Evolutionary conservation across 1,284 basidiomycete genomes (phyloP).

Genomic region (Pseudozyma hubeiensis): DNA sequence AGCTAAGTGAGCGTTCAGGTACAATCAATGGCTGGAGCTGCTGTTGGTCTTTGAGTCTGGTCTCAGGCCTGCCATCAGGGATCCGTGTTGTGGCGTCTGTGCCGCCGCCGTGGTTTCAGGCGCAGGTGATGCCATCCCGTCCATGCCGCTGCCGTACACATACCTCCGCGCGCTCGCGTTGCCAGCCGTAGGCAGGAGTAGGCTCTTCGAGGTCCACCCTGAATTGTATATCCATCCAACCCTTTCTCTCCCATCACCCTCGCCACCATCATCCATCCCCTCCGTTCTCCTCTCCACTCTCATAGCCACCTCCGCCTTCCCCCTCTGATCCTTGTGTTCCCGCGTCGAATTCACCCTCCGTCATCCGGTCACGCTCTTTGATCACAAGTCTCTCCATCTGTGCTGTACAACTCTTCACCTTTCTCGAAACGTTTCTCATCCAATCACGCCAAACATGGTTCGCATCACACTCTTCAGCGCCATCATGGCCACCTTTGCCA

Average conservation of each 20-base stretch:
- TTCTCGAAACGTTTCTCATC: neutral
- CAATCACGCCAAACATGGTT: conserved; percentile 11
- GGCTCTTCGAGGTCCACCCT: neutral
- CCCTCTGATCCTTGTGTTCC: neutral
- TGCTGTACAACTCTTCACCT: neutral
- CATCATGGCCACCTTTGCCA: conserved; percentile 21
- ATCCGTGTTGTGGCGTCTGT: neutral
- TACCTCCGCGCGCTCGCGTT: neutral
- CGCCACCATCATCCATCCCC: conserved; percentile 2
- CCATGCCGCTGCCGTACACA: neutral
- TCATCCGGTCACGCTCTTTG: conserved; percentile 8
- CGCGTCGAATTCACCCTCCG: neutral
- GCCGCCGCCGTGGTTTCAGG: neutral
- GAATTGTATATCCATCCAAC: neutral
- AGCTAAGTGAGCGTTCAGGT: neutral
- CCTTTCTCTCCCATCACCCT: conserved; percentile 1
- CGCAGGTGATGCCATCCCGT: neutral
- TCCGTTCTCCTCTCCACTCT: conserved; percentile 8
- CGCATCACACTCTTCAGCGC: conserved; percentile 29
- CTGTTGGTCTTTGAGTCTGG: neutral
- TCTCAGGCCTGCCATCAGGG: too few relatives aligned
- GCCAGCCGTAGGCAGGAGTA: too few relatives aligned
- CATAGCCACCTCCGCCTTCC: neutral
- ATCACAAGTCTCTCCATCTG: neutral
- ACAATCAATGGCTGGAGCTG: neutral